Base-by-base conservation (phyloP, 2,329 filamentous ascomycete genomes). In the Hymenoscyphus salicellus region DNA sequence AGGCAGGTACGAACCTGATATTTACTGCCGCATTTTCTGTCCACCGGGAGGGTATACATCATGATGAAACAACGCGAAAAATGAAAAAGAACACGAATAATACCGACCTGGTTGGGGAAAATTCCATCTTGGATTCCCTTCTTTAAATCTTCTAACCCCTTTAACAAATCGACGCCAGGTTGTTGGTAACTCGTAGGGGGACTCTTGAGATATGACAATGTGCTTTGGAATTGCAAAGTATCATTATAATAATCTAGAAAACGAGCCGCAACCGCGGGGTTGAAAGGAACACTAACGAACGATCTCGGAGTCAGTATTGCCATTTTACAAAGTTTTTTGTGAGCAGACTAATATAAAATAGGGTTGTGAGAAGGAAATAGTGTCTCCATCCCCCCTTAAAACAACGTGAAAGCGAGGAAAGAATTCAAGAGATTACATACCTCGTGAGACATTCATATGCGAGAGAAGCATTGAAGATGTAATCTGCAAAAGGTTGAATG, bases 101-200 rank as follows among this genome's bases (percentile, higher is more conserved):
- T 6, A 30, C 28, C 28, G 28, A 30, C 28, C 28, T 30, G 82
- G 71, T 79, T 83, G 2, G 74, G 71, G 68, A 81, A 86, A 2
- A 73, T 72, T 1, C 78, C 78, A 5, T 72, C 73, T 6, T 72
- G 65, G 14, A 80, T 78, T 2, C 78, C 80, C 11, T 72, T 63
- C 58, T 77, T 74, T 58, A 86, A 81, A 5, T 72, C 69, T 55
- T 80, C 76, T 1, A 86, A 72, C 0, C 75, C 77, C 5, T 68
- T 78, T 11, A 81, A 63, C 14, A 86, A 75, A 67, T 86, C 84
- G 7, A 80, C 76, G 1, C 76, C 70, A 0, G 81, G 79, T 61
- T 83, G 78, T 56, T 76, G 75, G 71, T 86, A 86, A 5, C 77
- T 78, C 20, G 76, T 61, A 0, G 84, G 84, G 1, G 84, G 84